A percentile compares a stretch with the other conserved stretches of the same genome.
phyloP scores from a whole-genome alignment of 2,329 filamentous ascomycete genomes.

The Periconia macrospinosa region DNA sequence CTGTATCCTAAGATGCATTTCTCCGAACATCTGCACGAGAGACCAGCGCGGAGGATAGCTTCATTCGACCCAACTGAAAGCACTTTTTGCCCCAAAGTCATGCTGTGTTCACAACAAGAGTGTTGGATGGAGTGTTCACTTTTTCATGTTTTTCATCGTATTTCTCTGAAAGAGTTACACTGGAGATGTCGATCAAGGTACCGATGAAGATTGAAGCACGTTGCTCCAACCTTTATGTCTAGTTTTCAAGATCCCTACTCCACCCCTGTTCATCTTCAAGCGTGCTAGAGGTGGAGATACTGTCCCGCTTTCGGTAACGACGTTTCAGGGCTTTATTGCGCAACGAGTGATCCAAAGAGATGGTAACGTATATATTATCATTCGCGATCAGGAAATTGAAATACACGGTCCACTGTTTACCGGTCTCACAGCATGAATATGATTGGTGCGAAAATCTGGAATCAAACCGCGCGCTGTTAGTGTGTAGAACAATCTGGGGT shows the following conservation, averaged over 20 bases:
- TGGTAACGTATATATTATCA: background rate
- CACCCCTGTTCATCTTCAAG: constrained; percentile 12
- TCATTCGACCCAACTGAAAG: too few relatives aligned
- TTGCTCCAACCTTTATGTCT: background rate
- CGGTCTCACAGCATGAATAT: background rate
- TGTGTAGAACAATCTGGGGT: background rate
- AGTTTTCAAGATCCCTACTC: constrained; percentile 14
- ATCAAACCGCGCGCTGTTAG: background rate
- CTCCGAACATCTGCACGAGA: too few relatives aligned
- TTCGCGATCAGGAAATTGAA: background rate
- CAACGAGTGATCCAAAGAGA: background rate
- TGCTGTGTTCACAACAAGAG: too few relatives aligned
- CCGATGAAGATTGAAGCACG: background rate
- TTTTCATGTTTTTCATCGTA: too few relatives aligned
- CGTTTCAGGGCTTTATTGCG: constrained; percentile 1
- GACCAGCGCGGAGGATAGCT: too few relatives aligned
- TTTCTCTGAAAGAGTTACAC: too few relatives aligned
- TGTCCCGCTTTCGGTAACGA: background rate
- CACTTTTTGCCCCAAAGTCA: too few relatives aligned
- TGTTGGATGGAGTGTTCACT: too few relatives aligned
- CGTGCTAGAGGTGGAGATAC: constrained; percentile 14
- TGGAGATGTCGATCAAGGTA: too few relatives aligned
- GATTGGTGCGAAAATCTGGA: background rate
- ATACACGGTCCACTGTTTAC: background rate
- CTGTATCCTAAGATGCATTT: background rate